Percentiles rank a stretch among this genome's conserved stretches.
These are phyloP conservation scores for Collybia sordida DNA, from an alignment of 768 basidiomycete genomes.

Conservation along the genomic window DNA sequence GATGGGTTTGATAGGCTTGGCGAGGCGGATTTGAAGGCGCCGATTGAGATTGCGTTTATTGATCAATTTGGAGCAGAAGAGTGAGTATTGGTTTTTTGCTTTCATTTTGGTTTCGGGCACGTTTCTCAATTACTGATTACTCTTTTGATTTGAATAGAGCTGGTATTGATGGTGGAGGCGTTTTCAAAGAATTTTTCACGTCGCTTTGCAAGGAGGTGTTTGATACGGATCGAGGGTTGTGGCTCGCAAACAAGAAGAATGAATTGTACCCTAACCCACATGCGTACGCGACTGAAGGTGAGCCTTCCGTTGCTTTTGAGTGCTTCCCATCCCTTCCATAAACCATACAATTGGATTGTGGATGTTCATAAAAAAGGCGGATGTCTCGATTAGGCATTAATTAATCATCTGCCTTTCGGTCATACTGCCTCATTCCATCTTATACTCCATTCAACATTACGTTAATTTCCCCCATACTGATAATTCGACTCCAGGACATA, in stretches of 20 bases:
- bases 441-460: too few species aligned
- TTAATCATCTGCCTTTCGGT: too few species aligned
- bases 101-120: background rate
- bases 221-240: constrained; percentile 90
- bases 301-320: constrained; percentile 22
- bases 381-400: too few species aligned
- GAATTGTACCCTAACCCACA: constrained; percentile 96
- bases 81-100: constrained; percentile 42
- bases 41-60: constrained; percentile 87
- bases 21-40: constrained; percentile 77
- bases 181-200: constrained; percentile 98
- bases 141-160: constrained; percentile 42
- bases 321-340: background rate
- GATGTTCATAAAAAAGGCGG: too few species aligned
- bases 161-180: constrained; percentile 95
- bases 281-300: constrained; percentile 85
- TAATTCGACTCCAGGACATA: constrained; percentile 56
- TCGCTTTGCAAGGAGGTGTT: constrained; percentile 92
- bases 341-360: too few species aligned
- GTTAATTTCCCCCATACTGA: background rate
- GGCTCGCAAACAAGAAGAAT: constrained; percentile 88
- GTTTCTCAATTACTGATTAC: background rate
- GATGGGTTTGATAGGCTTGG: constrained; percentile 88
- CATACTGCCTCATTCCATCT: too few species aligned
- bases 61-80: constrained; percentile 87